Conservation (phyloP, 2,329 filamentous ascomycete genomes). For the Phyllosticta citribraziliensis region DNA sequence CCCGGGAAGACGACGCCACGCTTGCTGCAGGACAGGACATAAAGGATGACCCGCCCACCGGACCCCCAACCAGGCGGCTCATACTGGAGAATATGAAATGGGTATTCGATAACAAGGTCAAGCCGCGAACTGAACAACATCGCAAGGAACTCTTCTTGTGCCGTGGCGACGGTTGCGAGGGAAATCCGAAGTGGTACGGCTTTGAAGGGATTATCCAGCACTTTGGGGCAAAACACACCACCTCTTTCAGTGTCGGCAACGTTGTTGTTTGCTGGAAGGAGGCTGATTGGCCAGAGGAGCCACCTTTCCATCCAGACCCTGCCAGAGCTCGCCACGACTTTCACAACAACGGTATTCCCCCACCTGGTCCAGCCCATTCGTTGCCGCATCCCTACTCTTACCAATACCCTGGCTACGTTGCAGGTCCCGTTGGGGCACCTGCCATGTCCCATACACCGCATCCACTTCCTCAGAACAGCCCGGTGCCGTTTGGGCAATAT, state of each 20-base stretch:
- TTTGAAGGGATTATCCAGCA: conserved; percentile 76
- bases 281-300: conserved; percentile 65
- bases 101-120: conserved; percentile 70
- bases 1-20: conserved; percentile 40
- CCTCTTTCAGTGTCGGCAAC: conserved; percentile 57
- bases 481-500: conserved; percentile 24
- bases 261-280: conserved; percentile 66
- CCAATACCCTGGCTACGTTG: conserved; percentile 26
- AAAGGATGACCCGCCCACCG: conserved; percentile 38
- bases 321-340: conserved; percentile 33
- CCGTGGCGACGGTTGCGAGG: conserved; percentile 51
- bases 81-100: conserved; percentile 81
- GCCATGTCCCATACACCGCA: conserved; percentile 22
- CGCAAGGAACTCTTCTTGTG: conserved; percentile 69
- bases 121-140: conserved; percentile 54
- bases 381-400: conserved; percentile 19
- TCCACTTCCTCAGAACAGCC: conserved; percentile 21
- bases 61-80: conserved; percentile 51
- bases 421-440: conserved; percentile 27
- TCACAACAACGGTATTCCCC: conserved; percentile 17
- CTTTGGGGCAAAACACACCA: conserved; percentile 74
- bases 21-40: conserved; percentile 5
- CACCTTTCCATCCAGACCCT: conserved; percentile 61
- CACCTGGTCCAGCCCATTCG: conserved; percentile 13
- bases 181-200: conserved; percentile 56